Evolutionary conservation across 306 rosid species (phyloP), one percentile per base, ranked within the genome.

Genomic region (Sicyos edulis): DNA sequence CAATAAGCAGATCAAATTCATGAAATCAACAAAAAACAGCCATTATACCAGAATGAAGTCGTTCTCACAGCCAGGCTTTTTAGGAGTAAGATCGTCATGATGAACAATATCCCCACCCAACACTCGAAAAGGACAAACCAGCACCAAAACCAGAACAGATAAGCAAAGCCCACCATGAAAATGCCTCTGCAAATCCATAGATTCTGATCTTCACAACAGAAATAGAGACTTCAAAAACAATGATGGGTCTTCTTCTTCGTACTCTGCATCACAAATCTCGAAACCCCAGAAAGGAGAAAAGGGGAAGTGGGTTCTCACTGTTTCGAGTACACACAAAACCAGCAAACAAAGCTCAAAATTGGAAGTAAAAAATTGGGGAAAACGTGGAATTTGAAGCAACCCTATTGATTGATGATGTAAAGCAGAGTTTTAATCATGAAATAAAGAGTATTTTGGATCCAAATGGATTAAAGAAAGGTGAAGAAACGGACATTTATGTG

Each of bases 1-100:
- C 42, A 37, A 37, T 37, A 37, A 3, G 42, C 5, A 37, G 42
- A 37, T 37, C 61, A 80, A 73, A 82, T 12, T 73, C 9, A 26
- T 42, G 74, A 44, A 22, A 70, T 45, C 62, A 32, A 24, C 47
- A 61, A 32, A 22, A 9, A 20, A 19, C 42, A 37, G 42, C 10
- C 70, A 74, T 8, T 6, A 0, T 82, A 93, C 99, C 88, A 93
- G 81, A 84, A 93, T 95, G 72, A 93, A 91, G 78, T 85, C 82
- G 79, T 93, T 93, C 65, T 70, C 88, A 74, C 96, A 91, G 64
- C 97, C 95, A n/a, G 97, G 96, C 78, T 89, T 89, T 83, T 87
- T 91, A 49, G 97, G 99, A 78, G 95, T 79, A 40, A 82, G 83
- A 75, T 87, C 84, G 45, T 88, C 97, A 64, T 85, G 89, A 45